Base-by-base conservation (phyloP, 2,329 filamentous ascomycete genomes). In the Aureobasidium melanogenum region DNA sequence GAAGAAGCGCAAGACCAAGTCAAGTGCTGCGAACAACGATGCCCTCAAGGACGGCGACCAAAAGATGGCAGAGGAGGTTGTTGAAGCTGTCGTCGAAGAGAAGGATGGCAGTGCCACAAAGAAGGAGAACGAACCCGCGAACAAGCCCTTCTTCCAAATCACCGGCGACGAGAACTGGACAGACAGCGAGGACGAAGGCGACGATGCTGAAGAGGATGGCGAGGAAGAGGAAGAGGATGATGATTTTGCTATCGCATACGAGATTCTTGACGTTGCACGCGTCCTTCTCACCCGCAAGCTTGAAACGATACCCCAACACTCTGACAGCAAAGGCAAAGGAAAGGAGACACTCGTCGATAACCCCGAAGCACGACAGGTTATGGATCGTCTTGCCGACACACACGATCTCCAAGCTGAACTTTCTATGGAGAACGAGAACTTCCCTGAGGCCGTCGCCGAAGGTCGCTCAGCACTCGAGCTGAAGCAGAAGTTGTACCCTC, bases 361-460 rank as follows among this genome's bases (percentile, higher is more conserved):
- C 8, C 71, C 72, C 5, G 68, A 74, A 43, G 73, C 77, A 22
- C 77, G 81, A 65, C 84, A 88, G 63, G 80, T 92, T 70, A 92
- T 91, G 74, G 90, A 96, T 74, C 86, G 91, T 61, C 82, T 97
- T 36, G 91, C 91, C 63, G 94, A 99, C 71, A 96, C 91, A 9
- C 91, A 97, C 72, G 92, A 97, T 72, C 83, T 96, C 61, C 88
- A 97, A 64, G 89, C 92, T 10, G 94, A 99, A 75, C 97, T 99
- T 64, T 95, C 89, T n/a, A 80, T 99, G 30, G 94, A 99, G 77
- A 96, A 94, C 67, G 94, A 97, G 76, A 87, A 88, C 78, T 99
- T 96, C 71, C 81, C 84, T 44, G 87, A 90, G 66, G 93, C 94
- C n/a, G 89, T 96, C 58, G 82, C 85, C 50, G 94, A 99, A 74